Base-by-base conservation (phyloP, 2,329 filamentous ascomycete species). In the Monosporascus sp. region DNA sequence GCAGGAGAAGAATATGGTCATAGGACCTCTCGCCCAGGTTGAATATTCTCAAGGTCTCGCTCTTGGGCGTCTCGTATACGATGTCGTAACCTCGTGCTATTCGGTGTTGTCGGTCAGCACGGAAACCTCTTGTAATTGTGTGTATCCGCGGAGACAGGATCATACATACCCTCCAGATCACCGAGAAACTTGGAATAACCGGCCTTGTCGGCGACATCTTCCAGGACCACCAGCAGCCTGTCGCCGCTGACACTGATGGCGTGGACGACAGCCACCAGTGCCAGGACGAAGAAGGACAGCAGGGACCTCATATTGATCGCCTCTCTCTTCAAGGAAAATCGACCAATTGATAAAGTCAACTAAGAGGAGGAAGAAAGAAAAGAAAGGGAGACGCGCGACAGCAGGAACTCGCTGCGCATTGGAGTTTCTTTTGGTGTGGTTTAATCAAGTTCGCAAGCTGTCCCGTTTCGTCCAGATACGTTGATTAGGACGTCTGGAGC, bases 1-100 rank as follows among this genome's bases (percentile, higher is more conserved):
- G 94, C 59, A 97, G 84, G 62, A 99, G 81, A 59, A 97, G 73
- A 60, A 97, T 76, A 73, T 99, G 93, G 74, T 97, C 93, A 73
- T 92, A 97, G 59, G 83, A 85, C 70, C 88, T 85, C 76, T 94
- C 90, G 68, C 93, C 94, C 59, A 94, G 85, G 68, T 84, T 80
- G 77, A 97, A 96, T 61, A 99, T 80, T 50, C 83, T 81, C 64
- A 97, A 75, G 49, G 80, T 78, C 51, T 91, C 84, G 69, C 84
- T 88, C 76, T 94, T 94, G 56, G 91, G 90, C 7, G 91, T 91
- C 70, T 92, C 85, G 69, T 91, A 92, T 38, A 82, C 81, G 62
- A 97, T 78, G 56, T 87, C 77, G 72, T 89, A 97, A 60, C 92
- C 93, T 69, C 94, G 85, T 64, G 77, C 94, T 97, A 63, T 51